Conservation (phyloP, 2,329 filamentous ascomycete species). For the Didymella segeticola region DNA sequence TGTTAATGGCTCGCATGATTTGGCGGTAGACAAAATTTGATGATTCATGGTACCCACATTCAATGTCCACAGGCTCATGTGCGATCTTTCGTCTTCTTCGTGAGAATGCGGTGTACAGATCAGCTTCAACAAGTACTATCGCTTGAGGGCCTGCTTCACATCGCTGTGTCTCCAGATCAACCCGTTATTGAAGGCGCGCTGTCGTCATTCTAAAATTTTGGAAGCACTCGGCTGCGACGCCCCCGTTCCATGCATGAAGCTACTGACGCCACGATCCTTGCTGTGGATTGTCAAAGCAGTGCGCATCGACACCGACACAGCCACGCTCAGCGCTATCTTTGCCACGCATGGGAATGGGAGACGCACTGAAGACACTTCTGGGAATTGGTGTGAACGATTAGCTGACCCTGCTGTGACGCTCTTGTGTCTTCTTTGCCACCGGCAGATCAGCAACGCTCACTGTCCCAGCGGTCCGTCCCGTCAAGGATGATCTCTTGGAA, state of each 20-base stretch:
- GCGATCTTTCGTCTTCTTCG: too few relatives aligned
- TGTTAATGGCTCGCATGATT: slow-evolving; percentile 27
- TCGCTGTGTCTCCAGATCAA: not conserved
- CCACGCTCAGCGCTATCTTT: not conserved
- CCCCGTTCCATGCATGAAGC: slow-evolving; percentile 1
- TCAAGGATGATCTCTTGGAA: not conserved
- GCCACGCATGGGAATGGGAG: not conserved
- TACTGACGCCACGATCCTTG: not conserved
- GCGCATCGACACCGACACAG: not conserved
- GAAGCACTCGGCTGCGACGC: not conserved
- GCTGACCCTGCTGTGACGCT: not conserved
- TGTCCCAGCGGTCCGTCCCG: slow-evolving; percentile 3
- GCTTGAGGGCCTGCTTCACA: too few relatives aligned
- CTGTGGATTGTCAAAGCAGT: not conserved
- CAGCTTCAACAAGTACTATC: too few relatives aligned
- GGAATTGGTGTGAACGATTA: not conserved
- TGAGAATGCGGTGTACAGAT: not conserved
- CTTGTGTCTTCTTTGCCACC: not conserved
- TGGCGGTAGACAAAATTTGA: slow-evolving; percentile 28
- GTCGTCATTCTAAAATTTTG: not conserved
- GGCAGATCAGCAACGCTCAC: not conserved
- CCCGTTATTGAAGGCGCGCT: not conserved
- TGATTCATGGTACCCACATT: slow-evolving; percentile 1
- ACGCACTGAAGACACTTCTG: not conserved
- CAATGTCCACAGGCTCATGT: too few relatives aligned